A percentile compares a stretch with the other conserved stretches of the same genome.
Evolutionary conservation across 1,284 basidiomycete genomes (phyloP).

Genomic region (Puccinia novopanici): DNA sequence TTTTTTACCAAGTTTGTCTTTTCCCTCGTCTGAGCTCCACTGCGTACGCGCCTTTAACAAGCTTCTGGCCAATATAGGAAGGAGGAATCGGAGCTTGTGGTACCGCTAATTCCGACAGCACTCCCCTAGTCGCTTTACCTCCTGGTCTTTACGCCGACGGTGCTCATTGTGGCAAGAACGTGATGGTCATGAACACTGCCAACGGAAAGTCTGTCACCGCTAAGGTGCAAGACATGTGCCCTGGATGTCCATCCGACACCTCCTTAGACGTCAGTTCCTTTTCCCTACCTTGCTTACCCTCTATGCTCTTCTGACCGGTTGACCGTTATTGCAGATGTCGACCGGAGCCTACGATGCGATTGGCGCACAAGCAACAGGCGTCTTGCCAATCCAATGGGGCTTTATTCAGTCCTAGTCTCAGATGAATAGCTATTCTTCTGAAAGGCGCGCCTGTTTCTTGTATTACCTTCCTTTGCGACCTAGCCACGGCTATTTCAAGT

Average conservation of each 20-base stretch:
- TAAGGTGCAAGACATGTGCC: conserved; percentile 49
- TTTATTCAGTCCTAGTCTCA: conserved; percentile 11
- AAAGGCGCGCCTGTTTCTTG: too few species aligned
- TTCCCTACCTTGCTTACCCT: too few species aligned
- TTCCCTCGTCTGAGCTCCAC: too few species aligned
- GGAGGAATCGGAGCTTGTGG: conserved; percentile 48
- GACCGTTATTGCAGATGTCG: conserved; percentile 15
- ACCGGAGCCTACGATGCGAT: conserved; percentile 49
- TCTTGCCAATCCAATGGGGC: conserved; percentile 48
- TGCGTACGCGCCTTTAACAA: background rate
- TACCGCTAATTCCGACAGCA: conserved; percentile 38
- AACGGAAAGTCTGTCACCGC: conserved; percentile 47
- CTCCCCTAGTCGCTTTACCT: conserved; percentile 41
- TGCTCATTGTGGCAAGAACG: conserved; percentile 42
- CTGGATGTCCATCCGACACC: conserved; percentile 30
- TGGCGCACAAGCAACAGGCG: conserved; percentile 34
- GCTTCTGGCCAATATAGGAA: conserved; percentile 5
- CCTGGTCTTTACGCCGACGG: conserved; percentile 44
- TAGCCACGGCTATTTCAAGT: conserved; percentile 12
- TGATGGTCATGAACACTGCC: conserved; percentile 42
- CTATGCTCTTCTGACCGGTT: background rate
- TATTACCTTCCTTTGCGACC: conserved; percentile 16
- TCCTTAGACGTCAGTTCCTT: conserved; percentile 38
- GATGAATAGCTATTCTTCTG: too few species aligned
- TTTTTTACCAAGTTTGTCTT: too few species aligned